Conservation (phyloP, 2,329 filamentous ascomycete genomes). For the Penicillium hordei region DNA sequence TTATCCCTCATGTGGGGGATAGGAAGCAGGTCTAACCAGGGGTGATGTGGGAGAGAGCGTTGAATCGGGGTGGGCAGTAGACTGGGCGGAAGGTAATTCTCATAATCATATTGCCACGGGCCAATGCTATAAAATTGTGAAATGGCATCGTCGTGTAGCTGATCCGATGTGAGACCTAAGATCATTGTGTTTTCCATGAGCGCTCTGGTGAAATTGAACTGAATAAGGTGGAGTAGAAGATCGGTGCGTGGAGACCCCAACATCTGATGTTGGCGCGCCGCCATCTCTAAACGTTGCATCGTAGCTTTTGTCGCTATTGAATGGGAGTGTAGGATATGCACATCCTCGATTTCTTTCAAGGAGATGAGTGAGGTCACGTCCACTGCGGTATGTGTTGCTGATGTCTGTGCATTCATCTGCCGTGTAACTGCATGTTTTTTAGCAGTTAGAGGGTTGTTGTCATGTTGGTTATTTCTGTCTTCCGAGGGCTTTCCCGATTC, state of each 20-base stretch:
- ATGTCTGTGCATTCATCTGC: not conserved
- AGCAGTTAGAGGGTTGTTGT: too few species aligned
- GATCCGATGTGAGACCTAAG: constrained; percentile 14
- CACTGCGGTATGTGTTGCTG: not conserved
- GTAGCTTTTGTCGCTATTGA: not conserved
- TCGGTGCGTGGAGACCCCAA: constrained; percentile 19
- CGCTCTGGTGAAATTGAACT: constrained; percentile 20
- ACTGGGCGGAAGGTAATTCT: constrained; percentile 2
- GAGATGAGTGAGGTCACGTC: not conserved
- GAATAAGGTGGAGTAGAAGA: constrained; percentile 16
- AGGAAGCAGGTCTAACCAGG: constrained; percentile 30
- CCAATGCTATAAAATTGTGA: constrained; percentile 19
- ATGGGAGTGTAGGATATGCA: not conserved
- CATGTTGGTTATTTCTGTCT: not conserved
- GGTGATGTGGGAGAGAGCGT: constrained; percentile 22
- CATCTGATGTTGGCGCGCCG: constrained; percentile 3
- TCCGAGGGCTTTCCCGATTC: not conserved
- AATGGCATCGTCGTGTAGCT: constrained; percentile 20
- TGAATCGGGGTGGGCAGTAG: constrained; percentile 25
- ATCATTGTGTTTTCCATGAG: constrained; percentile 18
- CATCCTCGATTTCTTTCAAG: not conserved
- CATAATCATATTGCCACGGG: constrained; percentile 6
- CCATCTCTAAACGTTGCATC: not conserved
- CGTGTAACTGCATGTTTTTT: not conserved
- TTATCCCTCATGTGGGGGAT: constrained; percentile 24